Conservation (phyloP, 306 rosid genomes). For the Gastrolobium bilobum region DNA sequence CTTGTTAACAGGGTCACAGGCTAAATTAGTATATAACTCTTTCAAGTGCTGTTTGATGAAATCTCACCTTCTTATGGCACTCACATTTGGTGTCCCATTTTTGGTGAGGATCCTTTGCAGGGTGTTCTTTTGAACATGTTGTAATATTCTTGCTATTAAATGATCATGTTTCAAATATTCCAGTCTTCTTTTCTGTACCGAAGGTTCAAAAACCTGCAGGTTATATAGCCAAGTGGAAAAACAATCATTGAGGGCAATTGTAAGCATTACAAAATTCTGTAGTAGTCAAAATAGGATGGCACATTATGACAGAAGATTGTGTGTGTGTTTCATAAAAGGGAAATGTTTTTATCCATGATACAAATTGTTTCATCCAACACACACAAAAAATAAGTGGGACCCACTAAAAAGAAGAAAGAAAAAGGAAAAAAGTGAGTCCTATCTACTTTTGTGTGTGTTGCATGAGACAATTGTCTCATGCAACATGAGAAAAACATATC, state of each 20-base stretch:
- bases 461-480: too few species aligned
- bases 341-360: too few species aligned
- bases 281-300: not conserved
- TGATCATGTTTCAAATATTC: constrained; percentile 50
- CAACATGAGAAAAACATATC: too few species aligned
- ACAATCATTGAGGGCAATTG: not conserved
- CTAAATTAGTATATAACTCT: not conserved
- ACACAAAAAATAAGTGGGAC: too few species aligned
- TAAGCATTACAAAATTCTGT: not conserved
- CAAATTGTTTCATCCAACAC: too few species aligned
- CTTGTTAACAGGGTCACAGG: not conserved
- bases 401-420: too few species aligned
- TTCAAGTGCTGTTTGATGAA: not conserved
- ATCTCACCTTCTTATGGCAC: constrained; percentile 49
- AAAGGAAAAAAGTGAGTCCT: too few species aligned
- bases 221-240: not conserved
- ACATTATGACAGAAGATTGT: too few species aligned
- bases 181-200: constrained; percentile 53
- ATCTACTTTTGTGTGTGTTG: too few species aligned
- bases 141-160: constrained; percentile 43
- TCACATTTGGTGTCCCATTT: constrained; percentile 49
- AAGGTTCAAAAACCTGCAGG: constrained; percentile 53
- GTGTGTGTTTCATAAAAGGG: too few species aligned
- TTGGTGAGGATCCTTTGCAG: constrained; percentile 49
- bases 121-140: constrained; percentile 46